Evolutionary conservation across 2,329 filamentous ascomycete genomes (phyloP).

Genomic region (Xylariaceae sp.): DNA sequence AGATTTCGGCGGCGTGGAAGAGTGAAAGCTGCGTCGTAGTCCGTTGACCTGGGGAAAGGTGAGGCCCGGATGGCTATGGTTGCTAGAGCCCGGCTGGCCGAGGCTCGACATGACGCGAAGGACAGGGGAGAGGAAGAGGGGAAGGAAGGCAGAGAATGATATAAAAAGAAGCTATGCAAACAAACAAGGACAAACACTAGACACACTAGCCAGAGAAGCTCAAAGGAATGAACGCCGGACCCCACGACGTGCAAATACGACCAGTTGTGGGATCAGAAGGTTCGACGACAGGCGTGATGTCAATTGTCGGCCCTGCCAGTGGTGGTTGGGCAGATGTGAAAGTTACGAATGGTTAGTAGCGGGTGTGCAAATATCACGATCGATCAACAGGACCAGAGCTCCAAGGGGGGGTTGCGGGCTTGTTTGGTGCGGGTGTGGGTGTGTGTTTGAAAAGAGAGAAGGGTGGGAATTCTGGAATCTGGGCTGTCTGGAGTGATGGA

Average conservation of each 20-base stretch:
- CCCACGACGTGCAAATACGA: slow-evolving; percentile 26
- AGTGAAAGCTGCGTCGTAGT: slow-evolving; percentile 56
- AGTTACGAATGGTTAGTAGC: slow-evolving; percentile 33
- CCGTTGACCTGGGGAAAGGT: slow-evolving; percentile 57
- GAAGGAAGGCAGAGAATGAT: slow-evolving; percentile 13
- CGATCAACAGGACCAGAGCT: slow-evolving; percentile 39
- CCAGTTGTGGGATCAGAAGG: slow-evolving; percentile 32
- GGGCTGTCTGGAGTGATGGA: slow-evolving; percentile 15
- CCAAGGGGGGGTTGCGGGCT: slow-evolving; percentile 35
- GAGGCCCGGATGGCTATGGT: slow-evolving; percentile 58
- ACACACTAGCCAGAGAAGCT: slow-evolving; percentile 18
- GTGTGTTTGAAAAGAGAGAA: slow-evolving; percentile 40
- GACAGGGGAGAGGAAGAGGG: slow-evolving; percentile 25
- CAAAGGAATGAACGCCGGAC: slow-evolving; percentile 33
- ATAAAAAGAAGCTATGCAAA: slow-evolving; percentile 26
- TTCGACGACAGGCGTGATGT: slow-evolving; percentile 42
- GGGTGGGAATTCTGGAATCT: slow-evolving; percentile 32
- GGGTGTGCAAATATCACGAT: slow-evolving; percentile 45
- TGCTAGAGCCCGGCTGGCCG: slow-evolving; percentile 55
- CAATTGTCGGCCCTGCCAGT: slow-evolving; percentile 37
- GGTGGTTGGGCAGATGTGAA: slow-evolving; percentile 39
- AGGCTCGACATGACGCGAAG: slow-evolving; percentile 54
- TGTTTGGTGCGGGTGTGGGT: slow-evolving; percentile 37
- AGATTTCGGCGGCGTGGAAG: slow-evolving; percentile 61
- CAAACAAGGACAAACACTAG: slow-evolving; percentile 14